These are phyloP conservation scores for Starmera dryadoides DNA, from an alignment of 805 yeast genomes.

Conservation along the genomic window DNA sequence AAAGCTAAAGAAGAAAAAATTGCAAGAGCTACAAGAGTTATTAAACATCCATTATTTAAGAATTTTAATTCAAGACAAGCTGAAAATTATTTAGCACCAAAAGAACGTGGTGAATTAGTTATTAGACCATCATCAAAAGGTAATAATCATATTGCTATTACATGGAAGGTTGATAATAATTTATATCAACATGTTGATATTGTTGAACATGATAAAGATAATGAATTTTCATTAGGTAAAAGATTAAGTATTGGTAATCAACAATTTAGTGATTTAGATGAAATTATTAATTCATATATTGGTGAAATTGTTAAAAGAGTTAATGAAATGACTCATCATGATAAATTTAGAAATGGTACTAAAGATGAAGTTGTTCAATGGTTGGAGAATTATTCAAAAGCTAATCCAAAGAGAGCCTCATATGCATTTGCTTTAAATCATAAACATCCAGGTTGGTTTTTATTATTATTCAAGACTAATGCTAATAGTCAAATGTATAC, in stretches of 20 bases:
- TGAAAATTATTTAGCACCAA: constrained; percentile 84
- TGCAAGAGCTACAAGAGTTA: constrained; percentile 63
- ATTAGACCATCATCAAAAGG: constrained; percentile 94
- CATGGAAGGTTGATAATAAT: constrained; percentile 93
- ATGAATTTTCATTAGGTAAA: constrained; percentile 54
- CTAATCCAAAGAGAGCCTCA: constrained; percentile 83
- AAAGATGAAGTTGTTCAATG: constrained; percentile 75
- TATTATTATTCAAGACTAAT: constrained; percentile 77
- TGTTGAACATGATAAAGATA: constrained; percentile 62
- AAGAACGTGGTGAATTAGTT: constrained; percentile 85
- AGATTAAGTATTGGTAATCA: constrained; percentile 58
- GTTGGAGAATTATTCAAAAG: constrained; percentile 83
- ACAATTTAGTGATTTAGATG: constrained; percentile 84
- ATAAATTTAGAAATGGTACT: constrained; percentile 81
- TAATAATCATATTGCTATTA: constrained; percentile 77
- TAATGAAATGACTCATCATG: constrained; percentile 77
- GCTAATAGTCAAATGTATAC: constrained; percentile 60
- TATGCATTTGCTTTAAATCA: constrained; percentile 89
- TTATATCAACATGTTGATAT: constrained; percentile 89
- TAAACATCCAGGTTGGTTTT: constrained; percentile 90
- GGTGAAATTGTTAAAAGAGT: constrained; percentile 78
- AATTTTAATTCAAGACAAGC: constrained; percentile 83
- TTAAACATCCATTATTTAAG: constrained; percentile 88
- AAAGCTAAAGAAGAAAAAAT: constrained; percentile 55
- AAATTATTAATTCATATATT: constrained; percentile 80